These are phyloP conservation scores for Citropsis articulata DNA, from an alignment of 345 rosid species.

Conservation along the genomic window DNA sequence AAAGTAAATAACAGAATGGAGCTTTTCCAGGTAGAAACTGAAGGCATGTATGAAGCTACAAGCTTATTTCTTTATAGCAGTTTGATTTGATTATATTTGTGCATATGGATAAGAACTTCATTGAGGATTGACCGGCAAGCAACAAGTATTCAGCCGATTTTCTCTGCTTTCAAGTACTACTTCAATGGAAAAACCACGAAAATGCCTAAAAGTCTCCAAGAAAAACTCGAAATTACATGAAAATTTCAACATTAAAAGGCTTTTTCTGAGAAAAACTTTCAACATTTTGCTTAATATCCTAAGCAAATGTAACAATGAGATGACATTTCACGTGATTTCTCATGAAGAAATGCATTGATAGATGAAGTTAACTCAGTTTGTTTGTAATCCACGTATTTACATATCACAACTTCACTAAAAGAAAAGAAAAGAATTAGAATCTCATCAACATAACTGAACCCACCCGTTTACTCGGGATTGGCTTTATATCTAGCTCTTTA, in stretches of 20 bases:
- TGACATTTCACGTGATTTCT: not conserved
- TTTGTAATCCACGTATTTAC: not conserved
- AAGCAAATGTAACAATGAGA: not conserved
- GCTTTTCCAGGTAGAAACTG: not conserved
- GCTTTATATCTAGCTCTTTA: constrained; percentile 75
- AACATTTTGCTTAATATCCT: not conserved
- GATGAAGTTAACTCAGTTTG: not conserved
- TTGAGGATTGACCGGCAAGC: not conserved
- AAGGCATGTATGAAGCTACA: not conserved
- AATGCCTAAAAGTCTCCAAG: not conserved
- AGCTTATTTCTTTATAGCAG: not conserved
- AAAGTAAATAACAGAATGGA: not conserved
- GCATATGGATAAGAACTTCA: not conserved
- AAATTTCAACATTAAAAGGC: not conserved
- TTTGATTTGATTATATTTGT: not conserved
- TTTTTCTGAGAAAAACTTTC: not conserved
- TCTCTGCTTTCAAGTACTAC: not conserved
- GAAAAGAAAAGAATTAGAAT: constrained; percentile 6
- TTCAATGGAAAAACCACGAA: not conserved
- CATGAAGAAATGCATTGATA: not conserved
- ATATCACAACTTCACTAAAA: not conserved
- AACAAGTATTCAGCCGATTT: not conserved
- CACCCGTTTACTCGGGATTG: constrained; percentile 87
- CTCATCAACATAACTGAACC: constrained; percentile 12
- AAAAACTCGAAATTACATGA: not conserved